Conservation (phyloP, 495 filamentous ascomycete species). For the Sabuloglossum arenarium region DNA sequence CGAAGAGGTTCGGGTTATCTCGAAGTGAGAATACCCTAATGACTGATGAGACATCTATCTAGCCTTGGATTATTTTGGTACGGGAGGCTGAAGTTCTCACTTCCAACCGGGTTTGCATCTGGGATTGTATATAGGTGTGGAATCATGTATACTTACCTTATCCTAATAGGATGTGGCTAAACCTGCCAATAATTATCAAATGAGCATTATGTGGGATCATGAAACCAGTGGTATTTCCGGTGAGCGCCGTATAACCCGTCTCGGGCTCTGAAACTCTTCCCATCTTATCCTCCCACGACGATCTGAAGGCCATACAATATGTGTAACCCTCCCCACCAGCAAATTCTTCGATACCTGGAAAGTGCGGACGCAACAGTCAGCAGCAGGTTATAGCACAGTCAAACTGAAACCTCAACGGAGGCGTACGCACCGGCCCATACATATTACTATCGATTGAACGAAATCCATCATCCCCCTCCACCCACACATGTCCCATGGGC, state of each 20-base stretch:
- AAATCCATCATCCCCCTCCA: conserved; percentile 49
- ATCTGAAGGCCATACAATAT: conserved; percentile 33
- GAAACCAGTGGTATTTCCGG: neutral
- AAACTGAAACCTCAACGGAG: neutral
- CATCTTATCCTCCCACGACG: neutral
- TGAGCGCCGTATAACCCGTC: neutral
- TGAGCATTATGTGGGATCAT: neutral
- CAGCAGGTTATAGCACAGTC: conserved; percentile 19
- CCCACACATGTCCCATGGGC: conserved; percentile 55
- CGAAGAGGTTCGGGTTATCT: conserved; percentile 40
- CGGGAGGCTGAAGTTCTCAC: neutral
- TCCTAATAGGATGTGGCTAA: neutral
- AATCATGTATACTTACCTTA: neutral
- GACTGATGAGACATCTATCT: neutral
- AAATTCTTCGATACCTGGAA: conserved; percentile 30
- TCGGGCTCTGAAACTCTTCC: neutral
- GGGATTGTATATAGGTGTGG: neutral
- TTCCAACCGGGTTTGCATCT: neutral
- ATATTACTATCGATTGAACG: conserved; percentile 51
- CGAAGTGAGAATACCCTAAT: conserved; percentile 14
- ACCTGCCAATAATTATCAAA: neutral
- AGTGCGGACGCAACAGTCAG: neutral
- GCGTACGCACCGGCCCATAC: conserved; percentile 41
- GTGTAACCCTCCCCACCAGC: conserved; percentile 39
- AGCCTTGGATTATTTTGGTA: neutral